Evolutionary conservation across 345 rosid genomes (phyloP), one percentile per base, ranked within the genome.

Genomic region (Melaleuca alternifolia): DNA sequence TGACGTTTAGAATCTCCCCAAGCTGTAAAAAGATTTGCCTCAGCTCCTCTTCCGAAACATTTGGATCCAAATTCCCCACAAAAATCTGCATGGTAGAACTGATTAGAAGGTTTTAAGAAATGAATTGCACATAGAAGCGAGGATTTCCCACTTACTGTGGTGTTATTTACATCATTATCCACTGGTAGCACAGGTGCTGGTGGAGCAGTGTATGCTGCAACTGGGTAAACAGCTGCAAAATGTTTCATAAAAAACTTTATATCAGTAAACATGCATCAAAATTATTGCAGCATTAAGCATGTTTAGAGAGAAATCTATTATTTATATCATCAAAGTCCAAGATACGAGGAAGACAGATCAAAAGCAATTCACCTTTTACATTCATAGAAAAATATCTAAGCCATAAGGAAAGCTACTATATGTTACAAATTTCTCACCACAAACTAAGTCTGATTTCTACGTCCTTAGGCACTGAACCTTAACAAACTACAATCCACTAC

Each of bases 21-120:
- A 93, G 92, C 71, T 94, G 95, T 20, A 87, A 86, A 91, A 97
- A 95, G 24, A 92, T 89, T 86, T 95, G 94, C 93, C 92, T 94
- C 92, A 97, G 85, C 84, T 96, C 97, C 84, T 95, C 99, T 91
- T 97, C 99, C 11, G 96, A 92, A 89, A 90, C 91, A 91, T 93
- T 95, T 61, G 94, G 96, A 89, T 97, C 99, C 92, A 97, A 91
- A 92, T 93, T 94, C 87, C 98, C 92, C 59, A 95, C 86, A 84
- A 91, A 95, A 83, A 97, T 92, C 98, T 97, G 95, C 87, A 93
- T 85, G 37, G 54, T 41, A 83, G 90, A 85, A 89, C 16, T 18
- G 5, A 50, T 15, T 28, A 37, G 26, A 87, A 44, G n/a, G 48
- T 28, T 10, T 52, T 3, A 71, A 71, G 18, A 71, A 10, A 37